A percentile compares a stretch with the other conserved stretches of the same genome.
Evolutionary conservation across 2,329 filamentous ascomycete species (phyloP).

Genomic region (Davidsoniella virescens): DNA sequence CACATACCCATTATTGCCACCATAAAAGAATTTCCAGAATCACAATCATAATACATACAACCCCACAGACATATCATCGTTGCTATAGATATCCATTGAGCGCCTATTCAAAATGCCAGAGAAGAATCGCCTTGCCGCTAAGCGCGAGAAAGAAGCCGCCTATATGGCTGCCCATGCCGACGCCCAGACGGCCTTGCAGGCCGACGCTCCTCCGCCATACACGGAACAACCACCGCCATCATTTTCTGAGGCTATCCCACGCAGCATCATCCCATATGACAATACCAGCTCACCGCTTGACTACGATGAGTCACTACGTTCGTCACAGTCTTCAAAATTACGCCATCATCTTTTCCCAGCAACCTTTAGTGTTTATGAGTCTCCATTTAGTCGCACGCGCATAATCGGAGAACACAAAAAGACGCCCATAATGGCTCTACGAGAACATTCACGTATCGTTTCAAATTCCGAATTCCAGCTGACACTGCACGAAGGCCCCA

Average conservation of each 20-base stretch:
- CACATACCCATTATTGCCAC: too few species aligned
- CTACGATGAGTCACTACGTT: background rate
- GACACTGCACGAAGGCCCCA: conserved; percentile 8
- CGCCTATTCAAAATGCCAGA: too few species aligned
- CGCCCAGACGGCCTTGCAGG: background rate
- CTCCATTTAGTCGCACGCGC: conserved; percentile 2
- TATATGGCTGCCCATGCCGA: conserved; percentile 6
- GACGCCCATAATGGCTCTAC: conserved; percentile 5
- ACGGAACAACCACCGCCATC: background rate
- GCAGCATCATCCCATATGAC: background rate
- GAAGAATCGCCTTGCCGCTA: background rate
- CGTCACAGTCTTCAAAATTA: background rate
- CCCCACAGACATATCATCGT: too few species aligned
- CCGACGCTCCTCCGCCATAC: background rate
- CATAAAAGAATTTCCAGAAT: too few species aligned
- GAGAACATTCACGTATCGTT: background rate
- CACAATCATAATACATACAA: too few species aligned
- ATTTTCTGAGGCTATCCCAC: background rate
- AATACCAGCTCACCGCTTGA: background rate
- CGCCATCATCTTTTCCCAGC: conserved; percentile 7
- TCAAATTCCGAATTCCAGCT: conserved; percentile 1
- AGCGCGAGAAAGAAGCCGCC: conserved; percentile 4
- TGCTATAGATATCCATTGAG: too few species aligned
- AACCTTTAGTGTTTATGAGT: conserved; percentile 10
- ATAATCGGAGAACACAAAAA: conserved; percentile 8